phyloP scores from a whole-genome alignment of 1,284 basidiomycete species.

The Inonotus hispidus region DNA sequence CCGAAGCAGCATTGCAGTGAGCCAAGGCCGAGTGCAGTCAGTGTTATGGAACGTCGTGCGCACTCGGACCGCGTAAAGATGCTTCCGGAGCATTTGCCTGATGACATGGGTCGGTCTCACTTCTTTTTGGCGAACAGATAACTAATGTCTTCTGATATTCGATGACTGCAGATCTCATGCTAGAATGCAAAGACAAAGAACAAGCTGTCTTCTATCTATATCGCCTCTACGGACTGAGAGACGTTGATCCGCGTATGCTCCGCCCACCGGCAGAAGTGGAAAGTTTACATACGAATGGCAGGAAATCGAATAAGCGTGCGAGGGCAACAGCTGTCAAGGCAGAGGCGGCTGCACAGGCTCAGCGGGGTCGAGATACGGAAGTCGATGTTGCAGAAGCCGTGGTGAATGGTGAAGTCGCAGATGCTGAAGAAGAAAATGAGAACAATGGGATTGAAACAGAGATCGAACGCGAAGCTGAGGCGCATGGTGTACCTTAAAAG shows the following conservation, averaged over 20 bases:
- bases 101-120: slow-evolving; percentile 54
- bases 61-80: slow-evolving; percentile 76
- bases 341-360: background rate
- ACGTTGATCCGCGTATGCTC: slow-evolving; percentile 28
- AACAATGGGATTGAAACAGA: background rate
- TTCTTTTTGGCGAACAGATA: background rate
- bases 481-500: slow-evolving; percentile 1
- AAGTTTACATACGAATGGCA: slow-evolving; percentile 45
- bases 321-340: slow-evolving; percentile 1
- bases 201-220: slow-evolving; percentile 87
- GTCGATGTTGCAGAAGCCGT: background rate
- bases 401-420: background rate
- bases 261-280: slow-evolving; percentile 46
- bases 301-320: slow-evolving; percentile 38
- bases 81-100: slow-evolving; percentile 60
- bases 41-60: slow-evolving; percentile 77
- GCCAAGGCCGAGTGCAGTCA: slow-evolving; percentile 68
- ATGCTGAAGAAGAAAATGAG: background rate
- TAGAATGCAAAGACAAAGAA: slow-evolving; percentile 91
- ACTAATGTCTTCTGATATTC: background rate
- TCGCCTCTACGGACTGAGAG: slow-evolving; percentile 62
- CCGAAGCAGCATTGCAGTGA: slow-evolving; percentile 91
- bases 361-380: background rate
- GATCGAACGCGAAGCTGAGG: slow-evolving; percentile 13
- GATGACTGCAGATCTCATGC: slow-evolving; percentile 71